Evolutionary conservation across 768 basidiomycete genomes (phyloP), one percentile per base, ranked within the genome.

Genomic region (Psilocybe cubensis): DNA sequence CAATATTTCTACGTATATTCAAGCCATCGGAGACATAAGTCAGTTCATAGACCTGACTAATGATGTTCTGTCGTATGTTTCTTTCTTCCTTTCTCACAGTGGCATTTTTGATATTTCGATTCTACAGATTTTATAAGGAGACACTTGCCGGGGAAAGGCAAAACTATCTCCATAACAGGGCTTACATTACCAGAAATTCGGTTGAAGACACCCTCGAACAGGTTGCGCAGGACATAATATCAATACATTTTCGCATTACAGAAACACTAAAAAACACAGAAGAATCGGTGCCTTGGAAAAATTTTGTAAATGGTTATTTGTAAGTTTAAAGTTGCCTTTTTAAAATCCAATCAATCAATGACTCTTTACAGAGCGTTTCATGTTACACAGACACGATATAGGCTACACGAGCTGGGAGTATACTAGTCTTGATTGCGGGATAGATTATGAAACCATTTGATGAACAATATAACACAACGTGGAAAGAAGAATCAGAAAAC

Each of bases 91-190:
- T 20, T 8, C 27, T 44, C 10, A 20, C 18, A 14, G 17, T 7
- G n/a, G 9, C 23, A 3, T 3, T 8, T 14, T 10, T 43, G 4
- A 3, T n/a, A 44, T 27, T 31, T 17, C 21, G 17, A 17, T 55
- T n/a, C 20, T 6, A 2, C 20, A 56, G 54, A 17, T 56, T 42
- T 40, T 40, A 56, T 48, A 56, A 56, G n/a, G 55, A 56, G 40
- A 8, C 23, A 2, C 47, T 56, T 7, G 33, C 33, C n/a, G 47
- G 47, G 31, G 47, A 56, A 8, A 20, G 6, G 14, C 41, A 33
- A 20, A 56, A 56, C 24, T 56, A 49, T 33, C 17, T 56, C 17
- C 46, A 50, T 28, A 31, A 20, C 24, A 40, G 40, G 12, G 48
- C 48, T 4, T 35, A 8, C 10, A 25, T 56, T 6, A 48, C 23